Evolutionary conservation across 1,284 basidiomycete genomes (phyloP).

Genomic region (Chondrostereum purpureum): DNA sequence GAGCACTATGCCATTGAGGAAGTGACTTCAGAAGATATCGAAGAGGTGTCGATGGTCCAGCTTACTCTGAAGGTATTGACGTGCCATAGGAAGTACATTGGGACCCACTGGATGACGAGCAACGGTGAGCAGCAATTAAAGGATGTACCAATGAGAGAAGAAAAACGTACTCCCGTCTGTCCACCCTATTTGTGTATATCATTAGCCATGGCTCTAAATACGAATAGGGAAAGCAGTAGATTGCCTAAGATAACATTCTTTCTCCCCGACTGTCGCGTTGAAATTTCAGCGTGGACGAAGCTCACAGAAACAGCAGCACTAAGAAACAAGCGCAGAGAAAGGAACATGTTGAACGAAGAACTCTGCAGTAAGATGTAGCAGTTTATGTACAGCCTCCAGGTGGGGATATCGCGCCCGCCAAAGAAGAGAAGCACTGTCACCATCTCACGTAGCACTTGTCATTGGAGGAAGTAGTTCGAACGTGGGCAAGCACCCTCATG

Average conservation of each 20-base stretch:
- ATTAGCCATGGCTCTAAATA: background rate
- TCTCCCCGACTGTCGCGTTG: background rate
- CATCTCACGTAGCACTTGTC: too few species aligned
- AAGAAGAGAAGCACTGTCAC: too few species aligned
- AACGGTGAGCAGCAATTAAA: background rate
- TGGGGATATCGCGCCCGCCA: too few species aligned
- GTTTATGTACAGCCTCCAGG: too few species aligned
- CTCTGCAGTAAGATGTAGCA: too few species aligned
- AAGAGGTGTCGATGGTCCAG: background rate
- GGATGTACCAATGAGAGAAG: background rate
- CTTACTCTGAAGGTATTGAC: constrained; percentile 2
- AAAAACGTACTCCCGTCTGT: background rate
- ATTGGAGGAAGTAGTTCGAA: too few species aligned
- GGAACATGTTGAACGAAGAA: too few species aligned
- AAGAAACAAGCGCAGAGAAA: too few species aligned
- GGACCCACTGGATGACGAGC: background rate
- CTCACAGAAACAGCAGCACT: too few species aligned
- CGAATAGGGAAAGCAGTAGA: background rate
- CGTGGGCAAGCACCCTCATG: too few species aligned
- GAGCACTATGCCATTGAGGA: too few species aligned
- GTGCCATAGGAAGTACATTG: background rate
- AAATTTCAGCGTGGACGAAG: too few species aligned
- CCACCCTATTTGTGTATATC: background rate
- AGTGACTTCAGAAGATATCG: background rate
- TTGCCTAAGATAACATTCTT: background rate